Evolutionary conservation across 768 basidiomycete species (phyloP).

Genomic region (Mycena floridula): DNA sequence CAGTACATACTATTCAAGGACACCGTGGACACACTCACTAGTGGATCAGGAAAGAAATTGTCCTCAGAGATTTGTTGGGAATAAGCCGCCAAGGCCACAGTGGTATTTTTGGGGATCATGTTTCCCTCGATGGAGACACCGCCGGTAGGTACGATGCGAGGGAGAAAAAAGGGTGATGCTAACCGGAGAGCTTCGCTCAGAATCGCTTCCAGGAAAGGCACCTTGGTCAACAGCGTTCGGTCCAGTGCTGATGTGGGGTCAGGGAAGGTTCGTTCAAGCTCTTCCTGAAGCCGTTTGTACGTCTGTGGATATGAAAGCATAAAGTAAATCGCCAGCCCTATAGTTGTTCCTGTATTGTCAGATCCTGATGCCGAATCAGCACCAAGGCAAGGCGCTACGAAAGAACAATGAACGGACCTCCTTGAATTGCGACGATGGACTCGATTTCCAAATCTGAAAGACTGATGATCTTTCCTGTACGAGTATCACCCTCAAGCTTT

Average conservation of each 20-base stretch:
- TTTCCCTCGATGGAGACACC: conserved; percentile 21
- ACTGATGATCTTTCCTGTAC: no score
- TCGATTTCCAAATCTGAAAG: neutral
- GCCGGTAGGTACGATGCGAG: conserved; percentile 19
- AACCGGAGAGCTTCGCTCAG: conserved; percentile 26
- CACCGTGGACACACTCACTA: no score
- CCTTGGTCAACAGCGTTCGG: neutral
- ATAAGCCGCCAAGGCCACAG: conserved; percentile 19
- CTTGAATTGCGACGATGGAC: neutral
- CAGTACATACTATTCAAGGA: no score
- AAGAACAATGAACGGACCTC: neutral
- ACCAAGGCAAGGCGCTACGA: neutral
- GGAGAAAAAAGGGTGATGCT: conserved; percentile 21
- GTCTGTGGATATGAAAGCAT: neutral
- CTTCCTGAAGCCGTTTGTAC: neutral
- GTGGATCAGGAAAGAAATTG: conserved; percentile 14
- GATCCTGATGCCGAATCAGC: neutral
- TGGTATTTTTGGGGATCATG: conserved; percentile 22
- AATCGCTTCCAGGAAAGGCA: conserved; percentile 15
- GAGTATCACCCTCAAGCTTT: no score
- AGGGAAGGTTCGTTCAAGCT: neutral
- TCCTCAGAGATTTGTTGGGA: neutral
- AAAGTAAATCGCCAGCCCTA: neutral
- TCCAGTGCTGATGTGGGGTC: neutral
- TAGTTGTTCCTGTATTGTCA: neutral